Percentiles rank a stretch among this genome's conserved stretches.
phyloP scores from a whole-genome alignment of 2,329 filamentous ascomycete genomes.

The Penicillium vulpinum region DNA sequence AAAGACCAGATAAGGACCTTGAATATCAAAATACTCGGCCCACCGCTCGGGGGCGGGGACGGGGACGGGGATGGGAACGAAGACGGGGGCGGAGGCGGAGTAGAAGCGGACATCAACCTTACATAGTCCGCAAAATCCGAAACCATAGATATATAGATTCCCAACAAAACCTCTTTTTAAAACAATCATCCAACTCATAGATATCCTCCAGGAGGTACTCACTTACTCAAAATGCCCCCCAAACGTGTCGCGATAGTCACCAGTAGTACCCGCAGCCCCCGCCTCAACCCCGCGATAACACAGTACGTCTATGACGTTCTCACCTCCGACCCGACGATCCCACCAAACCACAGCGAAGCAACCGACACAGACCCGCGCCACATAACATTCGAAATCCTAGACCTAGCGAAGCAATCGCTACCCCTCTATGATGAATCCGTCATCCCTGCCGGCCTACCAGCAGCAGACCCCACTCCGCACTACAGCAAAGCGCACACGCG shows the following conservation, averaged over 20 bases:
- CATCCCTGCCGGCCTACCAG: constrained; percentile 39
- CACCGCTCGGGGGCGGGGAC: no score
- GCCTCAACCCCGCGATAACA: constrained; percentile 39
- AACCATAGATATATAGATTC: no score
- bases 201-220: neutral
- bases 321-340: constrained; percentile 17
- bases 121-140: no score
- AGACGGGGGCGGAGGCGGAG: no score
- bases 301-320: constrained; percentile 32
- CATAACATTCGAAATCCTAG: constrained; percentile 31
- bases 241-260: constrained; percentile 38
- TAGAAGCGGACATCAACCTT: no score
- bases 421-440: constrained; percentile 43
- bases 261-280: constrained; percentile 37
- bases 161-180: neutral
- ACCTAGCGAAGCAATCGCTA: constrained; percentile 34
- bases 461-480: constrained; percentile 25
- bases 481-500: constrained; percentile 41
- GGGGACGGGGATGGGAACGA: no score
- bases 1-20: neutral
- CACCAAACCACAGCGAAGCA: constrained; percentile 12
- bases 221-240: constrained; percentile 16
- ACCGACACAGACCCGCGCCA: constrained; percentile 20
- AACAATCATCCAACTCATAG: neutral
- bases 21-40: neutral